phyloP scores from a whole-genome alignment of 257 asterid species.

The Mentha longifolia region DNA sequence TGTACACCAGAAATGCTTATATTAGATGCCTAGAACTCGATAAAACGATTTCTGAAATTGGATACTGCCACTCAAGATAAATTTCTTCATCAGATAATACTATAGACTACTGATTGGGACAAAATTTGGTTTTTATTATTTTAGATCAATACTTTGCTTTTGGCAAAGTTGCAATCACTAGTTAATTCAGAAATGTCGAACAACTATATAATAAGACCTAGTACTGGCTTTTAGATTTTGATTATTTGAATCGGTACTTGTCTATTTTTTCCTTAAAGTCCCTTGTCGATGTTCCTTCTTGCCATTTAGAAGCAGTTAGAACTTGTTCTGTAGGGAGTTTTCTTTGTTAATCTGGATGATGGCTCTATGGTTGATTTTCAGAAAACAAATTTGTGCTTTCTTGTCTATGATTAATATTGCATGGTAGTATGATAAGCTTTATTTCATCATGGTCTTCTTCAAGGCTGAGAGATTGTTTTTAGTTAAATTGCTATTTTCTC shows the following conservation, averaged over 20 bases:
- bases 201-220: no score
- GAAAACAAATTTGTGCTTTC: not conserved
- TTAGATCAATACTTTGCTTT: not conserved
- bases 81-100: not conserved
- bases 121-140: not conserved
- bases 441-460: not conserved
- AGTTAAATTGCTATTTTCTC: not conserved
- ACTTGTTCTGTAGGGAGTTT: not conserved
- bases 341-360: not conserved
- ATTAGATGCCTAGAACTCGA: not conserved
- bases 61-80: conserved; percentile 4
- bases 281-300: not conserved
- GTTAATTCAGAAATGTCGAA: no score
- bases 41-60: conserved; percentile 3
- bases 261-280: not conserved
- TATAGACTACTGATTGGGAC: not conserved
- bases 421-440: not conserved
- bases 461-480: not conserved
- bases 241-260: no score
- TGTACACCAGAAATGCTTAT: not conserved
- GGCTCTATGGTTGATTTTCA: not conserved
- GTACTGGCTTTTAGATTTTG: no score
- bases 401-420: not conserved
- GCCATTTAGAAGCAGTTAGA: conserved; percentile 3
- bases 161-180: no score